Evolutionary conservation across 2,329 filamentous ascomycete species (phyloP), one percentile per base, ranked within the genome.

Genomic region (Paraphoma chrysanthemicola): DNA sequence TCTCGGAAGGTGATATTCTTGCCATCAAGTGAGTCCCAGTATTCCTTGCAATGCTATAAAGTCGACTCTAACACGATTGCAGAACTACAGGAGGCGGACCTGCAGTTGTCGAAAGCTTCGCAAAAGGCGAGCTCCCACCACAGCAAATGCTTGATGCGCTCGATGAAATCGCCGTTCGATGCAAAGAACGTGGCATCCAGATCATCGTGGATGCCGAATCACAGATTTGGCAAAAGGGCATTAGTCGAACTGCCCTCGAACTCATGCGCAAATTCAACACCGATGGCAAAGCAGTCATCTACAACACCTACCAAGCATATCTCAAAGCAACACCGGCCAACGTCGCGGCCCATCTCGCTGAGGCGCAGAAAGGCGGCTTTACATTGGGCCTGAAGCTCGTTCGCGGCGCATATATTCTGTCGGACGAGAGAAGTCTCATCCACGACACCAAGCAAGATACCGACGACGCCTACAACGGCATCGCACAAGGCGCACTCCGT

Each of bases 391-490:
- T 85, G 55, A 87, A 87, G 68, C 73, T 87, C 10, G 85, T 87
- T 0, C 79, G 85, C 6, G 85, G 85, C 7, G 85, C 85, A 6
- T 87, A 87, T 66, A 80, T 87, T 5, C 71, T 75, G 17, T 80
- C 79, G 0, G 85, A 87, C 31, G 75, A 80, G 50, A 72, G 83
- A 4, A 66, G 74, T 2, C 60, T 85, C 23, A 85, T 87, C 56
- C 81, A 83, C 64, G 79, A 84, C 56, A 84, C 81, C 30, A 86
- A 85, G 56, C 70, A 83, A 53, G 80, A 81, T 17, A 87, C 85
- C 0, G 83, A 87, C 59, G 63, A 77, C 4, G 86, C 85, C 42
- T 97, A 93, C 78, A 86, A 97, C 71, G 82, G 57, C 80, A 39
- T 86, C 92, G 59, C 84, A 86, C 1, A 85, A 85, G 54, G 85